These are phyloP conservation scores for Xylaria grammica DNA, from an alignment of 495 filamentous ascomycete genomes.

Conservation along the genomic window DNA sequence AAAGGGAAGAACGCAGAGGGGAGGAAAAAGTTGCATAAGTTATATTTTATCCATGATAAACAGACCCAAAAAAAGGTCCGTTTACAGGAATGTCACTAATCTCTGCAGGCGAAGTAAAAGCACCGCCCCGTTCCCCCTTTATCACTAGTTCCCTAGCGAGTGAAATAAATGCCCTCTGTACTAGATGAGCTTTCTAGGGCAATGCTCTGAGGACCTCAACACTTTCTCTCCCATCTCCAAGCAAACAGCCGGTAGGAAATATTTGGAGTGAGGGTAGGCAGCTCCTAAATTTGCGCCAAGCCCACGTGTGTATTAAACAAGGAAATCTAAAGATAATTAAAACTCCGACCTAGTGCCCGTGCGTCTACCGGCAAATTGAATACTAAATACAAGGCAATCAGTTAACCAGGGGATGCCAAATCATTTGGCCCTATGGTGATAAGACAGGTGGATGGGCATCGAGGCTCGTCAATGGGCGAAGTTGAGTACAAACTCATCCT, in stretches of 20 bases:
- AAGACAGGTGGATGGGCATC: neutral
- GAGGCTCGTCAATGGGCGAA: constrained; percentile 39
- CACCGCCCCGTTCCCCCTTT: too few species aligned
- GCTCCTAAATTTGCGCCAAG: neutral
- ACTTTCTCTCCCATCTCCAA: too few species aligned
- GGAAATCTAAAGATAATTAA: neutral
- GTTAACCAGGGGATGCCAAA: neutral
- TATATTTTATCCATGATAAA: too few species aligned
- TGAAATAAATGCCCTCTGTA: too few species aligned
- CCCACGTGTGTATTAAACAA: neutral
- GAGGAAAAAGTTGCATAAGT: too few species aligned
- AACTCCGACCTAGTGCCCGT: neutral
- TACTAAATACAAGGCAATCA: neutral
- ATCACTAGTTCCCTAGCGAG: too few species aligned
- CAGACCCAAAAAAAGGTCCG: too few species aligned
- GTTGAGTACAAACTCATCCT: constrained; percentile 48
- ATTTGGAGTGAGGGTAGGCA: neutral
- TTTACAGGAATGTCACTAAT: too few species aligned
- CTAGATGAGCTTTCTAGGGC: too few species aligned
- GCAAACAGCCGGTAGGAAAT: neutral
- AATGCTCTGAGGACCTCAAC: too few species aligned
- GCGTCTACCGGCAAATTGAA: neutral
- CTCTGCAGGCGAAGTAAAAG: too few species aligned
- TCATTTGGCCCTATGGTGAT: neutral
- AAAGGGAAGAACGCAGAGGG: too few species aligned